Conservation (phyloP, 108 stramenopile species). For the Schizochytrium sp. region DNA sequence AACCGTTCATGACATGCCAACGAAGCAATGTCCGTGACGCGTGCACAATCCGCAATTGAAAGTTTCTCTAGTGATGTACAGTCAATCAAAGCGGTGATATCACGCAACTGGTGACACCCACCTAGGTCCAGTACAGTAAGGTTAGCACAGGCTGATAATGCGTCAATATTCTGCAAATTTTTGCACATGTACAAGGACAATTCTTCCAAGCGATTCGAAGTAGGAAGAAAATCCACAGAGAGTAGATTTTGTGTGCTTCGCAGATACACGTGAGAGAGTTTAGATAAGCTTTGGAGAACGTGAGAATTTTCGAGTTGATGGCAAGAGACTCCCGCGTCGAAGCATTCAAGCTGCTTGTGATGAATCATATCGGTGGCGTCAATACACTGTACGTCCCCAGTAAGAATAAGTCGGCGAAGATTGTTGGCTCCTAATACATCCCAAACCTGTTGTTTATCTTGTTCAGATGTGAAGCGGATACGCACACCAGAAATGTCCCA, state of each 20-base stretch:
- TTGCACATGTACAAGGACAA: slow-evolving; percentile 56
- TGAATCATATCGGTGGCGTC: background rate
- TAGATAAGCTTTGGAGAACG: background rate
- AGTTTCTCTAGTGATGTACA: background rate
- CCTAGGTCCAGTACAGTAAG: slow-evolving; percentile 42
- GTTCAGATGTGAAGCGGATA: background rate
- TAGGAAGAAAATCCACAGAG: background rate
- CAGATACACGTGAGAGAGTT: slow-evolving; percentile 4
- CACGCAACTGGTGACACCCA: background rate
- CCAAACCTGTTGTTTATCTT: background rate
- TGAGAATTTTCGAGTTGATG: slow-evolving; percentile 17
- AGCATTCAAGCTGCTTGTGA: background rate
- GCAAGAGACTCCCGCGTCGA: slow-evolving; percentile 56
- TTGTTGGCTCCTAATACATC: background rate
- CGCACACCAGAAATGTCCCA: slow-evolving; percentile 43
- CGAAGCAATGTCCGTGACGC: background rate
- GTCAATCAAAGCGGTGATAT: background rate
- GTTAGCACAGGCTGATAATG: background rate
- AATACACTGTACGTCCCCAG: background rate
- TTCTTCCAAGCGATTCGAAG: background rate
- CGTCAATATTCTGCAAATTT: background rate
- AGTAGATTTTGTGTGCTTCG: slow-evolving; percentile 19
- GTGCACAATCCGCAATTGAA: slow-evolving; percentile 19
- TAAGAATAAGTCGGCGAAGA: background rate
- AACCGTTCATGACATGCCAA: background rate